These are phyloP conservation scores for Backusella tarrabulga DNA, from an alignment of 192 early-diverging fungal species.

Conservation along the genomic window DNA sequence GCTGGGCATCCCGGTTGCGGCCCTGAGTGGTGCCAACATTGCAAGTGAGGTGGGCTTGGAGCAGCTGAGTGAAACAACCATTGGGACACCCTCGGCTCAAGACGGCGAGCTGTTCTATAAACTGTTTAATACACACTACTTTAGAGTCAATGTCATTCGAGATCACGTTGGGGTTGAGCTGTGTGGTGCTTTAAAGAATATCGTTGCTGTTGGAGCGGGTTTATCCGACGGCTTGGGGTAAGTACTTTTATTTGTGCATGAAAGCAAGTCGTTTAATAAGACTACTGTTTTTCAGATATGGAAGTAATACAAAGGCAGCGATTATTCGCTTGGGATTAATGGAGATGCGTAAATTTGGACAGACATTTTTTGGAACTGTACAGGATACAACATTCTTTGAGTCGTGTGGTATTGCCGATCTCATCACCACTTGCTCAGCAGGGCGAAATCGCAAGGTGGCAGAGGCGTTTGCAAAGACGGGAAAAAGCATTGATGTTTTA, in stretches of 20 bases:
- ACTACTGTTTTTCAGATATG: conserved; percentile 33
- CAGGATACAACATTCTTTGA: conserved; percentile 94
- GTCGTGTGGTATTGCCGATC: conserved; percentile 94
- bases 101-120: conserved; percentile 80
- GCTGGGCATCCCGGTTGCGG: conserved; percentile 69
- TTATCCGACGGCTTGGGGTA: conserved; percentile 87
- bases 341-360: conserved; percentile 92
- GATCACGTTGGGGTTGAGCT: conserved; percentile 94
- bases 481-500: conserved; percentile 89
- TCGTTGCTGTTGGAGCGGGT: conserved; percentile 92
- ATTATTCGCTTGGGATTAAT: conserved; percentile 92
- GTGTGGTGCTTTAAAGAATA: conserved; percentile 96
- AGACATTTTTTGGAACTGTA: conserved; percentile 75
- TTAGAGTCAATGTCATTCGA: conserved; percentile 76
- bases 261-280: background rate
- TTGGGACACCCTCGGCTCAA: conserved; percentile 65
- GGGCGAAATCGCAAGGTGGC: conserved; percentile 91
- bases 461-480: conserved; percentile 84
- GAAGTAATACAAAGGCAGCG: conserved; percentile 96
- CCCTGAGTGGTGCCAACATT: conserved; percentile 95
- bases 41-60: conserved; percentile 92
- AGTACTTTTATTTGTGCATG: conserved; percentile 1
- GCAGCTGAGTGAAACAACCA: conserved; percentile 93
- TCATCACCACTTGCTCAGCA: conserved; percentile 94
- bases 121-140: conserved; percentile 86